Percentiles rank a stretch among this genome's conserved stretches.
phyloP scores from a whole-genome alignment of 1,139 yeast species.

The Nakaseomyces uthaithaninus region DNA sequence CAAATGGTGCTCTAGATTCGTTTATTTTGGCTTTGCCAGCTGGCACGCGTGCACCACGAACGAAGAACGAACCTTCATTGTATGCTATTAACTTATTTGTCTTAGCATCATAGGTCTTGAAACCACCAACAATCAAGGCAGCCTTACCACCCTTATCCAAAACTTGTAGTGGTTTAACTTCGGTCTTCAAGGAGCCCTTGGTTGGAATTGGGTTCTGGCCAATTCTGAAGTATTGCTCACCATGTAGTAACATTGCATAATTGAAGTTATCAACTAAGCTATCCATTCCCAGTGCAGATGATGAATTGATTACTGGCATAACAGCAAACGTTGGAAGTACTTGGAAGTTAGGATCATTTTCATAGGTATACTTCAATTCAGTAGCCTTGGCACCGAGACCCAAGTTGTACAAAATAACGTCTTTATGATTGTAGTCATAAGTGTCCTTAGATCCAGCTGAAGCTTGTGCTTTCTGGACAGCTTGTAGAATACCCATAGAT shows the following conservation, averaged over 20 bases:
- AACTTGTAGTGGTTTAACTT: constrained; percentile 60
- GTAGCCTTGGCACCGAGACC: constrained; percentile 80
- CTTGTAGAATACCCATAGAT: constrained; percentile 63
- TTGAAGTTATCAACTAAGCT: constrained; percentile 70
- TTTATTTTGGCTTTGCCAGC: constrained; percentile 42
- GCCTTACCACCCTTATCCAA: constrained; percentile 86
- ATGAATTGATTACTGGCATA: constrained; percentile 59
- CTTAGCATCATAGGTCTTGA: constrained; percentile 58
- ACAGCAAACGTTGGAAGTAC: constrained; percentile 92
- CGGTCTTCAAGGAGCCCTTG: constrained; percentile 54
- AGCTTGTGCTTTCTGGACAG: constrained; percentile 50
- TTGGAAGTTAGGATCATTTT: constrained; percentile 68
- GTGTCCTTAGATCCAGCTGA: constrained; percentile 37
- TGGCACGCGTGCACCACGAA: constrained; percentile 72
- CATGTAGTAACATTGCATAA: constrained; percentile 84
- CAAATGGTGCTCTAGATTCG: constrained; percentile 42
- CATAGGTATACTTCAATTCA: constrained; percentile 76
- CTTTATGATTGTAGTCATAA: constrained; percentile 53
- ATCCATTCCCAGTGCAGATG: constrained; percentile 46
- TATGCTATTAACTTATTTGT: constrained; percentile 66
- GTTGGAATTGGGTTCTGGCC: constrained; percentile 76
- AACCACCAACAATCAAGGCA: constrained; percentile 71
- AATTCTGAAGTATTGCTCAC: constrained; percentile 86
- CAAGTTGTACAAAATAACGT: constrained; percentile 76
- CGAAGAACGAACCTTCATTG: constrained; percentile 79